Conservation (phyloP, 1,284 basidiomycete genomes). For the Ustilago trichophora region DNA sequence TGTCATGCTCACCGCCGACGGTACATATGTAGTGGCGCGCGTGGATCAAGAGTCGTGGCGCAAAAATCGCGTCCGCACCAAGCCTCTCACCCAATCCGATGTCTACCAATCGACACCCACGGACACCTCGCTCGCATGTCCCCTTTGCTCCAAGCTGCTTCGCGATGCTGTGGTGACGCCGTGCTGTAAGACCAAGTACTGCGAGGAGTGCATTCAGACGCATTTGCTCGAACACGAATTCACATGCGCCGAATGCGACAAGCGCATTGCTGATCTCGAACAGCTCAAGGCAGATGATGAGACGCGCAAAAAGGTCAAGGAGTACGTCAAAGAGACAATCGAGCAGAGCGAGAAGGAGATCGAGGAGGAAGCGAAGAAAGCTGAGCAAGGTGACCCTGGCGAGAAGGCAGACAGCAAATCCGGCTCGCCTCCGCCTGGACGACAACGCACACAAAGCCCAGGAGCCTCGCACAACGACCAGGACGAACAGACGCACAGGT, state of each 20-base stretch:
- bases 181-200: constrained; percentile 62
- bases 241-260: constrained; percentile 64
- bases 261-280: constrained; percentile 58
- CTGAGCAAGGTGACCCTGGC: constrained; percentile 16
- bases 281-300: constrained; percentile 61
- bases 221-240: constrained; percentile 66
- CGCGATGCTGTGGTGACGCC: constrained; percentile 60
- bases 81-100: constrained; percentile 60
- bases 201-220: constrained; percentile 65
- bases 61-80: constrained; percentile 52
- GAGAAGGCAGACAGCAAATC: constrained; percentile 20
- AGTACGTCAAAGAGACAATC: constrained; percentile 61
- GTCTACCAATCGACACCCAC: constrained; percentile 62
- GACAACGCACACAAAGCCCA: constrained; percentile 16
- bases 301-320: constrained; percentile 53
- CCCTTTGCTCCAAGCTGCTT: constrained; percentile 62
- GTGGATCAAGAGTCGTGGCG: constrained; percentile 62
- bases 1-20: constrained; percentile 65
- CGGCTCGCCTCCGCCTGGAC: constrained; percentile 7
- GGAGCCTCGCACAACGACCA: constrained; percentile 30
- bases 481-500: constrained; percentile 41
- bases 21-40: constrained; percentile 64
- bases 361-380: constrained; percentile 41
- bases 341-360: constrained; percentile 59
- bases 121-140: constrained; percentile 61